Base-by-base conservation (phyloP, 164 flowering plant genomes). In the Tetracentron sinense region DNA sequence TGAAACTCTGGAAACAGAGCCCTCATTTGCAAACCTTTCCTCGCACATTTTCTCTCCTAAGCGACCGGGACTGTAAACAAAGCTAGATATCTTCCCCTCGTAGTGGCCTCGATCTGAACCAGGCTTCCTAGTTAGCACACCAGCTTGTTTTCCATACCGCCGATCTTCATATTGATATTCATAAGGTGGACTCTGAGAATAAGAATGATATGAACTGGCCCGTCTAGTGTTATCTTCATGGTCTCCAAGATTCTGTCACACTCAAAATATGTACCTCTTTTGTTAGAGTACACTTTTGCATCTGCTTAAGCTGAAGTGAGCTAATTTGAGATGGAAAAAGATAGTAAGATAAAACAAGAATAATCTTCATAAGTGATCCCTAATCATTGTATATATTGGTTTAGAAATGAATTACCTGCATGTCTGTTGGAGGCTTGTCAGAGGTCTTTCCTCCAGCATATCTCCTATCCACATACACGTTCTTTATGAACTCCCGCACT, bases 121-220 rank as follows among this genome's bases (percentile, higher is more conserved):
- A 61, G 96, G 90, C 75, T 78, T 89, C 68, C 97, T 80, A 14
- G 87, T 77, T 54, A 92, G 91, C 16, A 68, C 69, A 53, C 82
- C 80, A 65, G 60, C 77, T 56, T 80, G 92, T 69, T 78, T 95
- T 31, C 97, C 96, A 66, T 92, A 88, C 8, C 78, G 80, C 29
- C 97, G 79, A 54, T 95, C 97, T 79, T 95, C 99, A 75, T 95
- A 95, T 55, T 95, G 97, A 75, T 85, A 75, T 60, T 95, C 99
- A 78, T 95, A 95, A 35, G 99, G 99, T 50, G 99, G 99, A 72
- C 99, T 95, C 69, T 95, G 99, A 54, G 99, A 95, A 73, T 78
- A 95, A 33, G 99, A 95, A 70, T 95, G 99, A 75, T 95, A 95
- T 26, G 99, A 95, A 69, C 97, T 92, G 68, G 99, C 97, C 59